Base-by-base conservation (phyloP, 345 rosid genomes). In the Kandelia obovata region DNA sequence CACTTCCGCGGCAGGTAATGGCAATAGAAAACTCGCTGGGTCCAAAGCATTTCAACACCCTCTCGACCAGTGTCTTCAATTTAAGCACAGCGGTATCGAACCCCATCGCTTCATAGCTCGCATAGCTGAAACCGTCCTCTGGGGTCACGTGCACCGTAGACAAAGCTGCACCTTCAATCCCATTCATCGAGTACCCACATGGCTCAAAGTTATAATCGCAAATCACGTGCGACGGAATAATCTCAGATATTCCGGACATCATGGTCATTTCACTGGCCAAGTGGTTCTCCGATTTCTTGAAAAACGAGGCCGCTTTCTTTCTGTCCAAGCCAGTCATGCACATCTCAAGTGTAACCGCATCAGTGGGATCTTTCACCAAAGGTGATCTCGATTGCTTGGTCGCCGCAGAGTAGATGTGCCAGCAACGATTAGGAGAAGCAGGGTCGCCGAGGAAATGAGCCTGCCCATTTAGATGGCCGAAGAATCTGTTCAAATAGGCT, bases 81-180 rank as follows among this genome's bases (percentile, higher is more conserved):
- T 65, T 72, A 64, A 83, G 74, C 20, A 77, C 47, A 1, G 65
- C 76, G 4, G 68, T 67, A 28, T 89, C 84, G 62, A 87, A 80
- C 19, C 89, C 88, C 79, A 78, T 71, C 0, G 86, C 88, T 77
- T 89, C 97, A 37, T 84, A 91, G 86, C 97, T 89, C 23, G 95
- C 95, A 62, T 89, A 91, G 67, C 97, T 91, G 81, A 84, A 91
- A 2, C 88, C 89, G 2, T 87, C 88, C 69, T 89, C 92, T 30
- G 95, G 97, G 37, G 97, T 91, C 64, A 91, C 97, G 78, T 91
- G 97, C 68, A 91, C 83, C 1, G 97, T 88, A 2, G 92, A 88
- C 52, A 70, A 67, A 0, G 86, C 86, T 2, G 70, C 59, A 0
- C 81, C 88, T 3, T 86, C 87, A 23, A 89, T 67, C 58, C 88